A percentile compares a stretch with the other conserved stretches of the same genome.
Evolutionary conservation across 164 flowering plant genomes (phyloP).

Genomic region (Magnolia changhungtana): DNA sequence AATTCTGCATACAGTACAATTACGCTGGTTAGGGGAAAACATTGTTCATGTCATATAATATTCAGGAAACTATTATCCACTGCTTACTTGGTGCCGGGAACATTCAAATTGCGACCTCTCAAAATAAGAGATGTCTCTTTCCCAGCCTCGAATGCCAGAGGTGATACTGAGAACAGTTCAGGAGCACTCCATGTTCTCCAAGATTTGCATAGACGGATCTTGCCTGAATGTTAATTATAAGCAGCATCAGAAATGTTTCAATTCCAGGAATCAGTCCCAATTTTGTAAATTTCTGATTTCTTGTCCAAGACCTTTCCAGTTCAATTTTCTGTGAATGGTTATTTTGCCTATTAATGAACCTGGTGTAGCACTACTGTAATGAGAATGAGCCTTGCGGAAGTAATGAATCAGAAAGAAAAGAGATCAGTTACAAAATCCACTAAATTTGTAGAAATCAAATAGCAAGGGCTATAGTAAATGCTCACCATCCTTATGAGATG

Average conservation of each 20-base stretch:
- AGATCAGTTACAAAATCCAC: background rate
- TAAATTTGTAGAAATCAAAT: background rate
- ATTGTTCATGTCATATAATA: background rate
- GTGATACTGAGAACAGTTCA: conserved; percentile 67
- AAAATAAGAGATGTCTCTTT: conserved; percentile 51
- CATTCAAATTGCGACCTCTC: conserved; percentile 61
- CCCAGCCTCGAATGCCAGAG: conserved; percentile 79
- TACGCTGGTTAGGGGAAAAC: background rate
- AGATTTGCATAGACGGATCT: conserved; percentile 57
- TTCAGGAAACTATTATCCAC: background rate
- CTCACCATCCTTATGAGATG: conserved; percentile 74
- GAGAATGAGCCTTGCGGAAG: background rate
- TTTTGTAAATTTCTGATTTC: background rate
- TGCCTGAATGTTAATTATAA: conserved; percentile 41
- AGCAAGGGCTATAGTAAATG: background rate
- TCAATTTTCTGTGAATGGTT: background rate
- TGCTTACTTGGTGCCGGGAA: conserved; percentile 68
- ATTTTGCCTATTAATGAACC: background rate
- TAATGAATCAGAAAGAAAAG: background rate
- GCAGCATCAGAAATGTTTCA: conserved; percentile 9
- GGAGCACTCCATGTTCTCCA: conserved; percentile 74
- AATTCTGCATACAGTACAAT: conserved; percentile 41
- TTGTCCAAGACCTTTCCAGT: background rate
- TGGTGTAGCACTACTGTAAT: too few relatives aligned
- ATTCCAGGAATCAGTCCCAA: background rate